Base-by-base conservation (phyloP, 257 asterid species). In the Solanum bulbocastanum region DNA sequence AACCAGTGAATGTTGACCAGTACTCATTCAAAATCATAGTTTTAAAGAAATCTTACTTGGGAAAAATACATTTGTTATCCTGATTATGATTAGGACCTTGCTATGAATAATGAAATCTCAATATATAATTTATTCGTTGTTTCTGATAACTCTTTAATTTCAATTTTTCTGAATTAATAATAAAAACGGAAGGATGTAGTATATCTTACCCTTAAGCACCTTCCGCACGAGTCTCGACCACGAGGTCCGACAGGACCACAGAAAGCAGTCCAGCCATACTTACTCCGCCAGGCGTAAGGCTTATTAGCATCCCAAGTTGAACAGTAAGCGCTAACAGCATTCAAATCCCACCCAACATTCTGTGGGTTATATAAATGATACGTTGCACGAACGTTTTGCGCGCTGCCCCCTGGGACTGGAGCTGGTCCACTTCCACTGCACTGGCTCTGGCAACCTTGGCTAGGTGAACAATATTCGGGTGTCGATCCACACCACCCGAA, bases 221-320 rank as follows among this genome's bases (percentile, higher is more conserved):
- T 83, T 4, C 92, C 92, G 11, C 92, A 91, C 0, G 91, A n/a
- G 23, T 8, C 87, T 23, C 15, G 89, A 22, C 91, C 91, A 1
- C 74, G 90, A 65, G 92, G 88, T 9, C 92, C 91, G 0, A 39
- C 91, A 0, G 91, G 90, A 2, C 91, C 90, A 36, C 92, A 91
- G 39, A 91, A 91, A 37, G 92, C 92, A 23, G 91, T 91, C 92
- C 91, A 91, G 0, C 89, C 90, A 75, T 91, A 91, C 22, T 75
- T 86, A 0, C 37, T 42, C 87, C 91, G 36, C 91, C 90, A 91
- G 0, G 71, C 8, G 0, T 30, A 78, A 27, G 91, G 91, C 23
- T 74, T 69, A 65, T 86, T 88, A 6, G 89, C 92, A 86, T 89
- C 90, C 91, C 92, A 91, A 3, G 92, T 91, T 1, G 92, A 33